Conservation (phyloP, 768 basidiomycete genomes). For the Psilocybe cubensis region DNA sequence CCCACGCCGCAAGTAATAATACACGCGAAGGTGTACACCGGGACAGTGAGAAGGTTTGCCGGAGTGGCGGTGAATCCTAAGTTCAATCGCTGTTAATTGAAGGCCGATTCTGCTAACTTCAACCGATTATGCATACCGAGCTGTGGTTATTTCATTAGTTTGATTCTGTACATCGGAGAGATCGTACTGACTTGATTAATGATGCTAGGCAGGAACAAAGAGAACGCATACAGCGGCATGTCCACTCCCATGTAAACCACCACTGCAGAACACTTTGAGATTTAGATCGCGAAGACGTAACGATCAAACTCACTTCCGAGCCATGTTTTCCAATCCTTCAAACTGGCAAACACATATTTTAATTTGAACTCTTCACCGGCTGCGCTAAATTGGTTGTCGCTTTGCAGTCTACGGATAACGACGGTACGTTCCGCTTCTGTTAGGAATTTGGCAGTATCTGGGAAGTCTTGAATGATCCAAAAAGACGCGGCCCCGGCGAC, state of each 20-base stretch:
- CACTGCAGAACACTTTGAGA: slow-evolving; percentile 40
- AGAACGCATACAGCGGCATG: slow-evolving; percentile 77
- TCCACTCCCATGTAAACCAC: slow-evolving; percentile 57
- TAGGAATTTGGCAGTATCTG: slow-evolving; percentile 79
- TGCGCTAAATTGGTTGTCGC: slow-evolving; percentile 73
- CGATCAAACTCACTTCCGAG: slow-evolving; percentile 41
- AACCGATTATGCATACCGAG: slow-evolving; percentile 9
- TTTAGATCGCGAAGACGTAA: not conserved
- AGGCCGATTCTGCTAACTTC: not conserved
- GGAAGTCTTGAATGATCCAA: slow-evolving; percentile 84
- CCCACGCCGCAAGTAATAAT: slow-evolving; percentile 68
- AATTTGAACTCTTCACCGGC: slow-evolving; percentile 63
- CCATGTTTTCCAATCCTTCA: slow-evolving; percentile 80
- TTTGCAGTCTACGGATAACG: slow-evolving; percentile 66
- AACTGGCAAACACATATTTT: slow-evolving; percentile 61
- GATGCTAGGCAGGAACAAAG: slow-evolving; percentile 79
- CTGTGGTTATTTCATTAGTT: slow-evolving; percentile 14
- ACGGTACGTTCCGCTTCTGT: slow-evolving; percentile 70
- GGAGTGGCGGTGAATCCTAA: slow-evolving; percentile 66
- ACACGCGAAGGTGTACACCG: slow-evolving; percentile 74
- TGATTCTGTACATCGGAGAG: slow-evolving; percentile 19
- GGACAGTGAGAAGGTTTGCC: slow-evolving; percentile 79
- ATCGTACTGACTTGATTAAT: slow-evolving; percentile 59
- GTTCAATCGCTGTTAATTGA: not conserved
- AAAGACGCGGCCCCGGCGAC: slow-evolving; percentile 68